Evolutionary conservation across 108 stramenopile species (phyloP), one percentile per base, ranked within the genome.

Genomic region (Cylindrotheca fusiformis): DNA sequence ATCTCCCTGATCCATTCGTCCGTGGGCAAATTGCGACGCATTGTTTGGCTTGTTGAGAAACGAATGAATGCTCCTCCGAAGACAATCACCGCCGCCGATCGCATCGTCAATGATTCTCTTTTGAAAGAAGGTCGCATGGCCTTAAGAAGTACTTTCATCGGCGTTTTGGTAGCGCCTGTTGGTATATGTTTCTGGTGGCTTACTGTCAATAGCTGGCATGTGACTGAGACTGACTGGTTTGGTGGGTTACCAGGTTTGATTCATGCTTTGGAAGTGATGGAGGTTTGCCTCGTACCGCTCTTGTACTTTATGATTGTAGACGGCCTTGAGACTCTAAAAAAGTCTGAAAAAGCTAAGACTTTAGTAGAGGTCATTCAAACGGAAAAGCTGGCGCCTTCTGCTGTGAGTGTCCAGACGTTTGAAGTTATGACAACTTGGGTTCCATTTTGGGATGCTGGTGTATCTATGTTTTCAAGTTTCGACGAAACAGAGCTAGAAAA

Each of bases 121-220:
- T 23, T 80, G 26, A 54, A 83, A 30, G 87, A 95, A 52, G 67
- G 69, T 1, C 78, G 75, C 44, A 61, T 60, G 10, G 80, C 88
- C 18, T 47, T 80, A 6, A 78, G 82, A n/a, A 59, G 63, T 28
- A 36, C 77, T 22, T 77, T 91, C 24, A 68, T 87, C 21, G 90
- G 88, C 6, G 36, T 77, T 23, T 60, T 77, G 26, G 77, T 90
- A 6, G 58, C 86, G 5, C 67, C 64, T 4, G 79, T 93, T 48
- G 94, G 91, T 1, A 63, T 86, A 28, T 44, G 74, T 33, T 95
- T 95, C 81, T 80, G 92, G 46, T 93, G 91, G 91, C 70, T 95
- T 3, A 61, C 79, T 53, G 76, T 75, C 61, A 95, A 95, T 63
- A 85, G 83, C 3, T 80, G 78, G 49, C 94, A 93, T 54, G 68